phyloP scores from a whole-genome alignment of 345 rosid species.

The Aquilaria yunnanensis region DNA sequence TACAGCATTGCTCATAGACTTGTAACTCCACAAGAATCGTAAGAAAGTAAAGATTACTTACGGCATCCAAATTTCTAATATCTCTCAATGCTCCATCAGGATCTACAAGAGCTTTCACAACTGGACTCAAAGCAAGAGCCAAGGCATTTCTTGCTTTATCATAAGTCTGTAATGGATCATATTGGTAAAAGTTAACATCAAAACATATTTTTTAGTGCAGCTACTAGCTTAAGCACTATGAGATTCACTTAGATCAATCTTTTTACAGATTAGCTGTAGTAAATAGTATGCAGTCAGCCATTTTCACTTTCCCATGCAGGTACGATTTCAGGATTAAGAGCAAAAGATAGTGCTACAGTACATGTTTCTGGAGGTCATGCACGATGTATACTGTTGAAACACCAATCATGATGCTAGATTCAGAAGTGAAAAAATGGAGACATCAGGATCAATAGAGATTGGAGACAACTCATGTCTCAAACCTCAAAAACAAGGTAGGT shows the following conservation, averaged over 20 bases:
- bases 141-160: constrained; percentile 92
- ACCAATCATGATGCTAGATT: not conserved
- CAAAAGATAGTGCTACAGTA: constrained; percentile 5
- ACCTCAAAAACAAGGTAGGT: too few species aligned
- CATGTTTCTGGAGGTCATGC: not conserved
- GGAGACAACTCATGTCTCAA: not conserved
- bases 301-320: not conserved
- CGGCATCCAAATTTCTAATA: constrained; percentile 80
- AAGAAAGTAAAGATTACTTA: constrained; percentile 23
- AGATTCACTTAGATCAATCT: not conserved
- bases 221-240: constrained; percentile 3
- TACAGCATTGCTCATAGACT: not conserved
- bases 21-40: not conserved
- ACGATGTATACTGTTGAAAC: too few species aligned
- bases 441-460: not conserved
- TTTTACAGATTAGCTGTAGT: not conserved
- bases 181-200: constrained; percentile 7
- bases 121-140: constrained; percentile 96
- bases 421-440: not conserved
- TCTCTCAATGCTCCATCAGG: constrained; percentile 93
- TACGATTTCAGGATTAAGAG: not conserved
- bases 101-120: constrained; percentile 79
- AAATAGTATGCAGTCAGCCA: not conserved
- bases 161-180: constrained; percentile 49
- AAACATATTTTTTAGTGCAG: constrained; percentile 2